Conservation (phyloP, 2,329 filamentous ascomycete species). For the Myriosclerotinia duriaeana region DNA sequence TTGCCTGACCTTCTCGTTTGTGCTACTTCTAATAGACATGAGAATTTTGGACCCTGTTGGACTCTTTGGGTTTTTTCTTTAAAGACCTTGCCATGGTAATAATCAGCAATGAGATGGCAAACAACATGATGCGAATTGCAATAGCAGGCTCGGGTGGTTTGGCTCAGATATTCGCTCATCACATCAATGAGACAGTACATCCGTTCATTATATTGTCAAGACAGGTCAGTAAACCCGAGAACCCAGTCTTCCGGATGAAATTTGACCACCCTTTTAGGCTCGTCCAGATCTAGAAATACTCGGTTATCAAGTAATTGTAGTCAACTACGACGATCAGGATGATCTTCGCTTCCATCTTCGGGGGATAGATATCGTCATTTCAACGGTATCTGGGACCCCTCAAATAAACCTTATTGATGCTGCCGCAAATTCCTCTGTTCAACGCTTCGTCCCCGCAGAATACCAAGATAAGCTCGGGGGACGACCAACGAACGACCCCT, state of each 20-base stretch:
- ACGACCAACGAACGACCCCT: conserved; percentile 54
- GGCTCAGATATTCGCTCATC: conserved; percentile 56
- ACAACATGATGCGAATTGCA: conserved; percentile 55
- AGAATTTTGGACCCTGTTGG: background rate
- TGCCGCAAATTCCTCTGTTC: conserved; percentile 62
- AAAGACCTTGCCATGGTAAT: background rate
- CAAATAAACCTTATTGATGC: conserved; percentile 73
- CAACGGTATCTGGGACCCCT: conserved; percentile 64
- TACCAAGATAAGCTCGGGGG: conserved; percentile 65
- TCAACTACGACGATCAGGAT: conserved; percentile 62
- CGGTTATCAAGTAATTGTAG: conserved; percentile 63
- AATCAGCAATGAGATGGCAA: conserved; percentile 7
- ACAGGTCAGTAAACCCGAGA: conserved; percentile 48
- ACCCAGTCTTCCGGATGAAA: background rate
- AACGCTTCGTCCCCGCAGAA: conserved; percentile 71
- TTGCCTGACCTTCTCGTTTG: background rate
- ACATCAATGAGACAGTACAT: conserved; percentile 64
- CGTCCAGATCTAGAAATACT: conserved; percentile 43
- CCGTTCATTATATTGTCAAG: conserved; percentile 70
- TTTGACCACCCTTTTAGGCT: conserved; percentile 33
- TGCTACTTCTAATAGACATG: background rate
- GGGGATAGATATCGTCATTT: conserved; percentile 73
- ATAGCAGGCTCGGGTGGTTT: conserved; percentile 62
- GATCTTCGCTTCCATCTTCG: conserved; percentile 64
- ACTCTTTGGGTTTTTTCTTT: background rate